Percentiles rank a stretch among this genome's conserved stretches.
Conservation (phyloP, 176 grass and related monocot species). For the Musa troglodytarum region DNA sequence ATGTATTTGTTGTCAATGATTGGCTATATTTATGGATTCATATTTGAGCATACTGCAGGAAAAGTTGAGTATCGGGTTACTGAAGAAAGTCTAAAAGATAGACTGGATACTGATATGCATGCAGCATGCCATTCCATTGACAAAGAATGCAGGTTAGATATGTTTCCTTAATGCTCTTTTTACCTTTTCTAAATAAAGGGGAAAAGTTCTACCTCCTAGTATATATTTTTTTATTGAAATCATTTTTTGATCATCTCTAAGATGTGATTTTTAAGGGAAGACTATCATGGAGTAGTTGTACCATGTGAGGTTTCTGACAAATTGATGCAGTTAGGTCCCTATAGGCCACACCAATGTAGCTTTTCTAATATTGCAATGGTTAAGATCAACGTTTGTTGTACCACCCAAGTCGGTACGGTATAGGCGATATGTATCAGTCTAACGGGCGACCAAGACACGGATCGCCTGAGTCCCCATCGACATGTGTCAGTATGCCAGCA, state of each 20-base stretch:
- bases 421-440: too few relatives aligned
- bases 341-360: too few relatives aligned
- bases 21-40: not conserved
- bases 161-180: conserved; percentile 25
- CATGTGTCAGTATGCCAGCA: too few relatives aligned
- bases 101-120: conserved; percentile 66
- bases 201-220: not conserved
- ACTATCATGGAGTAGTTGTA: too few relatives aligned
- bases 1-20: not conserved
- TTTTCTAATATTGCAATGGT: too few relatives aligned
- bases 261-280: too few relatives aligned
- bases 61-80: conserved; percentile 51
- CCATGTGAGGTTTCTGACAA: too few relatives aligned
- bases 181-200: not conserved
- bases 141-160: conserved; percentile 56
- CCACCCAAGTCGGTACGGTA: too few relatives aligned
- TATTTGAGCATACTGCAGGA: conserved; percentile 27
- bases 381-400: too few relatives aligned
- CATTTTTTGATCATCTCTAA: not conserved
- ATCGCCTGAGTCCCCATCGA: too few relatives aligned
- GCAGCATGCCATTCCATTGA: conserved; percentile 46
- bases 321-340: too few relatives aligned
- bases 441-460: too few relatives aligned
- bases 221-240: not conserved
- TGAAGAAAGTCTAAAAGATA: conserved; percentile 53